These are phyloP conservation scores for Amaranthus hypochondriacus DNA, from an alignment of 148 eudicot genomes.

Conservation along the genomic window DNA sequence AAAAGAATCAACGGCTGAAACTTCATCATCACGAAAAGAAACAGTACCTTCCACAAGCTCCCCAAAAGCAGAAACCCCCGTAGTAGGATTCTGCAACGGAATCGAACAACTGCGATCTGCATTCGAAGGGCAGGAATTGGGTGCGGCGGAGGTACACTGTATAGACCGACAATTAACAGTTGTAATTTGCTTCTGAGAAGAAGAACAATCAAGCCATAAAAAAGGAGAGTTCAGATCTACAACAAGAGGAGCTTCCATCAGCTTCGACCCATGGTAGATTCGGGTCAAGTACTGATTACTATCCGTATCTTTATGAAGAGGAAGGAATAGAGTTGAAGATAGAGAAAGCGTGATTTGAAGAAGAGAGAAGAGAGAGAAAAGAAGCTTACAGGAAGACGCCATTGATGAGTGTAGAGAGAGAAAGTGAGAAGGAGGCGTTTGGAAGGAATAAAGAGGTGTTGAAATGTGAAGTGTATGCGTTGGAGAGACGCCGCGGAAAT, in stretches of 20 bases:
- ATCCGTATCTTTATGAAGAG: constrained; percentile 31
- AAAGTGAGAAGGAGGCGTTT: neutral
- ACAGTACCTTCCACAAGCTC: constrained; percentile 40
- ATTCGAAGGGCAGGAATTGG: neutral
- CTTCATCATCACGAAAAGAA: constrained; percentile 11
- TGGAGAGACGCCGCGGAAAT: constrained; percentile 25
- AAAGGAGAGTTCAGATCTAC: constrained; percentile 50
- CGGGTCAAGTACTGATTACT: constrained; percentile 40
- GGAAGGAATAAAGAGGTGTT: neutral
- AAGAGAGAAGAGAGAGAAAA: constrained; percentile 5
- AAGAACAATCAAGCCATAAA: constrained; percentile 25
- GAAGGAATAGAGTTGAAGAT: constrained; percentile 32
- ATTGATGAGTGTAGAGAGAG: neutral
- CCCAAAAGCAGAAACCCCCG: constrained; percentile 19
- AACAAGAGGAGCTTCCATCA: constrained; percentile 22
- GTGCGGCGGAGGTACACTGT: constrained; percentile 40
- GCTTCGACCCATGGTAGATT: constrained; percentile 17
- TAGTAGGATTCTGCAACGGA: constrained; percentile 30
- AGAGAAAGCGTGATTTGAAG: constrained; percentile 4
- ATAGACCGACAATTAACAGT: constrained; percentile 37
- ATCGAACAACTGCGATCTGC: constrained; percentile 19
- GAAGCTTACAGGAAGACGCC: neutral
- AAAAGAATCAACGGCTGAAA: constrained; percentile 24
- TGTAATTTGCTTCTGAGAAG: constrained; percentile 15
- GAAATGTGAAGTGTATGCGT: constrained; percentile 3